These are phyloP conservation scores for Nidularia sp. DNA, from an alignment of 768 basidiomycete genomes.

Conservation along the genomic window DNA sequence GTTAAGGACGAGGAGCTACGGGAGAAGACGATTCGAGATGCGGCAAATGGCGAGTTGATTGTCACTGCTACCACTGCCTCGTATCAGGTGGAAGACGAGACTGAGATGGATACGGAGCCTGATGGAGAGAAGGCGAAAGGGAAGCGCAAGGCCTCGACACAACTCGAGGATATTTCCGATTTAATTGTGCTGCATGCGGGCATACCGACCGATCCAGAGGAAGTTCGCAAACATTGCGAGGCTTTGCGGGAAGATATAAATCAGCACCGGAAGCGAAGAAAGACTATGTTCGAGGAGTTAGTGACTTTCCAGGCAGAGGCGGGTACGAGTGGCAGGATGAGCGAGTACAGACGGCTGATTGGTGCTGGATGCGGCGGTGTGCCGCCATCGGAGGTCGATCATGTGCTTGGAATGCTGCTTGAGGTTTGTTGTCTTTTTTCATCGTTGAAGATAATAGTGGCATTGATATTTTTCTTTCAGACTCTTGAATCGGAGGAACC, in stretches of 20 bases:
- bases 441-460: not conserved
- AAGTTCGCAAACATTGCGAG: constrained; percentile 52
- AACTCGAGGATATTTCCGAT: constrained; percentile 61
- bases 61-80: constrained; percentile 40
- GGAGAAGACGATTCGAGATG: constrained; percentile 65
- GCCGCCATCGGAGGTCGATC: constrained; percentile 83
- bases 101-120: constrained; percentile 27
- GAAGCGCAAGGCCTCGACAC: constrained; percentile 46
- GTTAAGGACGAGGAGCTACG: constrained; percentile 77
- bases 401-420: constrained; percentile 76
- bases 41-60: constrained; percentile 51
- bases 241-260: constrained; percentile 59
- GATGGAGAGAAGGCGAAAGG: constrained; percentile 47
- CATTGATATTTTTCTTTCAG: constrained; percentile 27
- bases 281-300: constrained; percentile 68
- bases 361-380: constrained; percentile 88
- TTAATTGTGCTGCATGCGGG: constrained; percentile 53
- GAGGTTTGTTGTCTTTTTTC: constrained; percentile 49
- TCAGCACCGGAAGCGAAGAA: constrained; percentile 64
- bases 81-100: constrained; percentile 43
- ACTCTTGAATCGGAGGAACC: constrained; percentile 82
- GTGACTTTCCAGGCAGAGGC: constrained; percentile 84
- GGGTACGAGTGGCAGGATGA: constrained; percentile 86
- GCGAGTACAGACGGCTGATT: constrained; percentile 84
- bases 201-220: constrained; percentile 55